Conservation (phyloP, 805 yeast genomes). For the Nakazawaea populi region DNA sequence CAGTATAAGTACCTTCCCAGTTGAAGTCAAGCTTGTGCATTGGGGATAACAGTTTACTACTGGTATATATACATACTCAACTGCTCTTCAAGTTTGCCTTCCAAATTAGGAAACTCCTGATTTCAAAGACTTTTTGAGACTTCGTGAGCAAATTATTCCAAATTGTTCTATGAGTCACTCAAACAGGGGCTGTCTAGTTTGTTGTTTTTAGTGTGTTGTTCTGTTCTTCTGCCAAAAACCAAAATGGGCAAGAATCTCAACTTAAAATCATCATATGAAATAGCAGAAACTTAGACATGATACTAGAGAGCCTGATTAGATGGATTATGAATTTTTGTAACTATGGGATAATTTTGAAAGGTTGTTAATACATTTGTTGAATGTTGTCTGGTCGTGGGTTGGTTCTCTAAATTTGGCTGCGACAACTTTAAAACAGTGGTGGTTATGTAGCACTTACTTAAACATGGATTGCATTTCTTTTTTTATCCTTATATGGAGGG, state of each 20-base stretch:
- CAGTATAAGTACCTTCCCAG: too few relatives aligned
- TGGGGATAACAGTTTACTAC: too few relatives aligned
- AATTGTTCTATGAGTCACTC: neutral
- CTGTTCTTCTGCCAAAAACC: too few relatives aligned
- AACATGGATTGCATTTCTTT: neutral
- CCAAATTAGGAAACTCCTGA: neutral
- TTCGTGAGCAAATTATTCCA: neutral
- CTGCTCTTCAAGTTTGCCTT: neutral
- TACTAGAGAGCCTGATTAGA: neutral
- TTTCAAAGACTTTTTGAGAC: neutral
- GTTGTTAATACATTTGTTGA: neutral
- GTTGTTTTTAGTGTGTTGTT: neutral
- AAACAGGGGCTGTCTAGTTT: neutral
- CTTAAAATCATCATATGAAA: neutral
- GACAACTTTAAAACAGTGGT: neutral
- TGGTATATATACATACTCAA: too few relatives aligned
- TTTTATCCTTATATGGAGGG: neutral
- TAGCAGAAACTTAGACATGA: neutral
- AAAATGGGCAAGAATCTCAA: too few relatives aligned
- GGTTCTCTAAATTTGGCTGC: too few relatives aligned
- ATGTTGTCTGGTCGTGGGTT: too few relatives aligned
- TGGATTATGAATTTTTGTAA: neutral
- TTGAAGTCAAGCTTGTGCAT: too few relatives aligned
- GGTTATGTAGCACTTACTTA: slow-evolving; percentile 8
- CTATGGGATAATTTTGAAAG: neutral